Evolutionary conservation across 805 yeast genomes (phyloP).

Genomic region (Ogataea pini): DNA sequence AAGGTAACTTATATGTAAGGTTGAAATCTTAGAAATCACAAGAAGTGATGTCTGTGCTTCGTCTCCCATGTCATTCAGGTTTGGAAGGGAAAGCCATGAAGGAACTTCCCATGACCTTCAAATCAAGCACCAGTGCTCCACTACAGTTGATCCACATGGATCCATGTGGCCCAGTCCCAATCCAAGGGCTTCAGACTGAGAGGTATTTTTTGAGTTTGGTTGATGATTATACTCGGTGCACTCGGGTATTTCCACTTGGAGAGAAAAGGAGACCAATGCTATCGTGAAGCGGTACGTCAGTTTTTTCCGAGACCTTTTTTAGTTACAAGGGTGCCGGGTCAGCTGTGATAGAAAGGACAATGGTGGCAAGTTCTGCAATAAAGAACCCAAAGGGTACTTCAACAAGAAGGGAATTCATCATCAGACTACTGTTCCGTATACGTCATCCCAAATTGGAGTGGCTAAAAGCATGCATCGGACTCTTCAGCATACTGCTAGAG

Average conservation of each 20-base stretch:
- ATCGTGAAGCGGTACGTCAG: background rate
- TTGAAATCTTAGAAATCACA: too few relatives aligned
- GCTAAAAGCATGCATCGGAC: too few relatives aligned
- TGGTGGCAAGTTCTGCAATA: background rate
- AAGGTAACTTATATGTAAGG: too few relatives aligned
- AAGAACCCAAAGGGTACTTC: too few relatives aligned
- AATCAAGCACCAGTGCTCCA: background rate
- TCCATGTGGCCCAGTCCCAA: background rate
- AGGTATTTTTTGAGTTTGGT: background rate
- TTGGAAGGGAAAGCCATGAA: too few relatives aligned
- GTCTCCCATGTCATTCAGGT: too few relatives aligned
- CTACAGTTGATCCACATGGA: background rate
- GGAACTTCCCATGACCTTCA: too few relatives aligned
- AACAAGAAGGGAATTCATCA: too few relatives aligned
- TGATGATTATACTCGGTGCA: background rate
- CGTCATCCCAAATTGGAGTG: too few relatives aligned
- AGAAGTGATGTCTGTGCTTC: too few relatives aligned
- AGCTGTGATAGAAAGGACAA: background rate
- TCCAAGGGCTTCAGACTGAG: background rate
- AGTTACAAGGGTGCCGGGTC: background rate
- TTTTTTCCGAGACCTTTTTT: background rate
- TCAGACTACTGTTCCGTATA: too few relatives aligned
- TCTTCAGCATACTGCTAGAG: too few relatives aligned
- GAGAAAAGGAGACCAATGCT: background rate
- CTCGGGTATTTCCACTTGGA: background rate